Evolutionary conservation across 768 basidiomycete genomes (phyloP).

Genomic region (Favolaschia claudopus): DNA sequence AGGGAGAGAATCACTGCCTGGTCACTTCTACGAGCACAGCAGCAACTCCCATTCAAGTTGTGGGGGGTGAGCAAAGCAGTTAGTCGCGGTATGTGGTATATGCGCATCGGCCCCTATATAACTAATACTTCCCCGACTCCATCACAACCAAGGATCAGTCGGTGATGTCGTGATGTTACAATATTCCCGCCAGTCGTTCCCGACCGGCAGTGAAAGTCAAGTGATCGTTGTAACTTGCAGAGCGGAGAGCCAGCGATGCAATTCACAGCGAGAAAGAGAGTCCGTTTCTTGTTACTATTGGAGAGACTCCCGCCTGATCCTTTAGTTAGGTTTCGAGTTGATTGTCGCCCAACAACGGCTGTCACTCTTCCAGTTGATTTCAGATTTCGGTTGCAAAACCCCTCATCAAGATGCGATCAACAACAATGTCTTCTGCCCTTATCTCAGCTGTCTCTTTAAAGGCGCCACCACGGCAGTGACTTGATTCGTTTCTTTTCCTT

Average conservation of each 20-base stretch:
- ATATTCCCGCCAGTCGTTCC: too few relatives aligned
- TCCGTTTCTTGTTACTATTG: background rate
- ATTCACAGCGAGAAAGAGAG: background rate
- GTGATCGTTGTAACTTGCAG: constrained; percentile 17
- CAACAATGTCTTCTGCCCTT: background rate
- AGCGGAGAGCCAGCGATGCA: background rate
- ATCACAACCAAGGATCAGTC: too few relatives aligned
- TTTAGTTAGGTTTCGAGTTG: constrained; percentile 3
- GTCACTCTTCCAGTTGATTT: constrained; percentile 6
- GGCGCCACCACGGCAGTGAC: background rate
- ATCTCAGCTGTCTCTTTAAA: constrained; percentile 16
- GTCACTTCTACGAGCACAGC: too few relatives aligned
- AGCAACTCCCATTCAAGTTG: too few relatives aligned
- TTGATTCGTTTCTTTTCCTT: constrained; percentile 14
- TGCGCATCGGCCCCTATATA: too few relatives aligned
- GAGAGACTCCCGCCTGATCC: background rate
- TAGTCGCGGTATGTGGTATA: too few relatives aligned
- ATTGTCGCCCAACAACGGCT: constrained; percentile 25
- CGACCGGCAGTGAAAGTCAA: too few relatives aligned
- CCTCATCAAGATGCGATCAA: constrained; percentile 20
- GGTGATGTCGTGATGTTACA: too few relatives aligned
- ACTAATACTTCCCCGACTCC: too few relatives aligned
- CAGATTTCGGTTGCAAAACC: constrained; percentile 2
- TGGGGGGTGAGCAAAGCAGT: too few relatives aligned
- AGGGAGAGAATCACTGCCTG: too few relatives aligned